Conservation (phyloP, 2,329 filamentous ascomycete genomes). For the Alternaria solani region DNA sequence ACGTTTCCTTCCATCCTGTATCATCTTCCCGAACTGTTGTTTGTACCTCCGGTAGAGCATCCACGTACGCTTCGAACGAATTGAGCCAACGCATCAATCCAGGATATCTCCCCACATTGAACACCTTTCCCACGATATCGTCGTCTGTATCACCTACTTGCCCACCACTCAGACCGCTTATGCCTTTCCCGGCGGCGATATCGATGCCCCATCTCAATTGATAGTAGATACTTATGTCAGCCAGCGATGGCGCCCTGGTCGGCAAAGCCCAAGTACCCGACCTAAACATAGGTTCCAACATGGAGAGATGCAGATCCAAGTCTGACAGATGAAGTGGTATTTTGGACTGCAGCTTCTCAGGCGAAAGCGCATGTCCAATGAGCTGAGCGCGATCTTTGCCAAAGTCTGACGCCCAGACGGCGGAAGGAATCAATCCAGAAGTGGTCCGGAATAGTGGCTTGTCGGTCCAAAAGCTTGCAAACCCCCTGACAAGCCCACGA, state of each 20-base stretch:
- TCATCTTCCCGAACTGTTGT: constrained; percentile 19
- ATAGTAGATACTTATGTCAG: constrained; percentile 51
- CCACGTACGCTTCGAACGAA: constrained; percentile 44
- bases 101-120: constrained; percentile 50
- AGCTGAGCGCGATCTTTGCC: constrained; percentile 50
- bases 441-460: constrained; percentile 52
- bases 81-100: constrained; percentile 49
- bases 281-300: constrained; percentile 49
- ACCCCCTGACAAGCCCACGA: constrained; percentile 48
- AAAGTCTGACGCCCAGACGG: constrained; percentile 52
- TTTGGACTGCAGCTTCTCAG: constrained; percentile 52
- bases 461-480: constrained; percentile 54
- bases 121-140: constrained; percentile 39
- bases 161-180: constrained; percentile 49
- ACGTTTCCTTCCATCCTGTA: constrained; percentile 16
- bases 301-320: constrained; percentile 49
- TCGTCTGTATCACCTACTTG: constrained; percentile 34
- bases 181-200: constrained; percentile 47
- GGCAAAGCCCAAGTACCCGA: constrained; percentile 47
- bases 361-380: constrained; percentile 51
- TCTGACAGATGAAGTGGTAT: constrained; percentile 48
- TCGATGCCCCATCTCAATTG: constrained; percentile 52
- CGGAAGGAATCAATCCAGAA: constrained; percentile 52
- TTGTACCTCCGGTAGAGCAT: constrained; percentile 38
- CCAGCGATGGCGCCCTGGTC: constrained; percentile 45